Evolutionary conservation across 2,329 filamentous ascomycete genomes (phyloP).

Genomic region (Rhynchosporium graminicola): DNA sequence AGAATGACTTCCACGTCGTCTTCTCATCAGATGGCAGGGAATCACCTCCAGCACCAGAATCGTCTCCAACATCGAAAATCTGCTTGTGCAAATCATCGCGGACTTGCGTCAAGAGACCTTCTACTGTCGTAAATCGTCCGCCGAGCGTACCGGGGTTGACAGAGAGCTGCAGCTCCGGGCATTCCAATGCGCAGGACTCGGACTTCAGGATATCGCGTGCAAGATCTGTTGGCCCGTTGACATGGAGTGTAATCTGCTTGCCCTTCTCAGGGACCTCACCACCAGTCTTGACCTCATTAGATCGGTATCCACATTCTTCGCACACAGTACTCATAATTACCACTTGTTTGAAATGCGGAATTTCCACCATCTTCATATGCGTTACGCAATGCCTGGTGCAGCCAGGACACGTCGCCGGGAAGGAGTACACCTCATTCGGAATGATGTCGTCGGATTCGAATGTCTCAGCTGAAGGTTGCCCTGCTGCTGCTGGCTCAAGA

Average conservation of each 20-base stretch:
- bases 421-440: constrained; percentile 88
- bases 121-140: constrained; percentile 94
- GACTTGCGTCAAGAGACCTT: constrained; percentile 90
- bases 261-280: constrained; percentile 87
- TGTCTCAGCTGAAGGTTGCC: constrained; percentile 45
- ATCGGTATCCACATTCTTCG: constrained; percentile 88
- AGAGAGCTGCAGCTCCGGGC: constrained; percentile 81
- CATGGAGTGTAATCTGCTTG: constrained; percentile 75
- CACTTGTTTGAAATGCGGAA: constrained; percentile 97
- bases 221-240: constrained; percentile 71
- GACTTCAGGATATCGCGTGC: constrained; percentile 94
- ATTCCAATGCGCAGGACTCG: constrained; percentile 85
- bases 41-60: constrained; percentile 67
- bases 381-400: constrained; percentile 85
- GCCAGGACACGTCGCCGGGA: constrained; percentile 88
- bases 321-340: constrained; percentile 94
- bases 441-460: constrained; percentile 73
- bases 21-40: constrained; percentile 69
- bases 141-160: constrained; percentile 94
- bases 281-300: constrained; percentile 97
- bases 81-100: constrained; percentile 84
- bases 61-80: constrained; percentile 76
- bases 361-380: constrained; percentile 98
- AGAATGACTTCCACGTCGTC: constrained; percentile 78
- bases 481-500: constrained; percentile 49